These are phyloP conservation scores for Turnera subulata DNA, from an alignment of 345 rosid genomes.

Conservation along the genomic window DNA sequence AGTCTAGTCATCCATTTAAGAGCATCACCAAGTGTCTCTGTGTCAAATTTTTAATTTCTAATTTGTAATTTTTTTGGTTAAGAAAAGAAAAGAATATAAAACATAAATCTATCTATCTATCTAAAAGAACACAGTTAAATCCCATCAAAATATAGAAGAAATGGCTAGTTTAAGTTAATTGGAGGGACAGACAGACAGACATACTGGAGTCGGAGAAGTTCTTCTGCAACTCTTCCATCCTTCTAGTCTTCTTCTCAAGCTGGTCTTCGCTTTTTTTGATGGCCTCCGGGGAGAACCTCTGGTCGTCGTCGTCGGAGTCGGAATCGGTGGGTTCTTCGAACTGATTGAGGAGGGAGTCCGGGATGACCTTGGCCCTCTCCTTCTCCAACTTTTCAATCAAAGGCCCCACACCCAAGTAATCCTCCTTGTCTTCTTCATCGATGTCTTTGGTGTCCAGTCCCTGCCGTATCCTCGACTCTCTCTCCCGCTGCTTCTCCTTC, in stretches of 20 bases:
- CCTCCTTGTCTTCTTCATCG: conserved; percentile 80
- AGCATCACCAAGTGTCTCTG: conserved; percentile 76
- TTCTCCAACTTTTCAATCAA: conserved; percentile 75
- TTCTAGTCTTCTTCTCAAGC: conserved; percentile 51
- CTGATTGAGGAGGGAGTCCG: conserved; percentile 26
- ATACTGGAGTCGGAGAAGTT: conserved; percentile 51
- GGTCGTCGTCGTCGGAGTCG: conserved; percentile 64
- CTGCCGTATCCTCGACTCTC: conserved; percentile 56
- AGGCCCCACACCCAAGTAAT: conserved; percentile 68
- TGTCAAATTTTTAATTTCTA: too few relatives aligned
- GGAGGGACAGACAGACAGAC: not conserved
- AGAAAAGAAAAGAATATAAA: not conserved
- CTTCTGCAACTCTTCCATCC: conserved; percentile 64
- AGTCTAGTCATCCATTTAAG: conserved; percentile 72
- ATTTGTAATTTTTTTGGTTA: too few relatives aligned
- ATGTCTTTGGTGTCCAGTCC: conserved; percentile 75
- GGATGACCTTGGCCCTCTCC: conserved; percentile 41
- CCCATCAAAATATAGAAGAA: not conserved
- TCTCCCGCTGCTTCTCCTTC: conserved; percentile 67
- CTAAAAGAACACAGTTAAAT: not conserved
- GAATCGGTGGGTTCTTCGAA: conserved; percentile 73
- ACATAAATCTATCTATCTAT: too few relatives aligned
- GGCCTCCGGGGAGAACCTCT: conserved; percentile 37
- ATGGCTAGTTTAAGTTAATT: not conserved
- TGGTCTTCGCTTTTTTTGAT: conserved; percentile 26